phyloP scores from a whole-genome alignment of 2,329 filamentous ascomycete species.

The Ophiobolus disseminans region DNA sequence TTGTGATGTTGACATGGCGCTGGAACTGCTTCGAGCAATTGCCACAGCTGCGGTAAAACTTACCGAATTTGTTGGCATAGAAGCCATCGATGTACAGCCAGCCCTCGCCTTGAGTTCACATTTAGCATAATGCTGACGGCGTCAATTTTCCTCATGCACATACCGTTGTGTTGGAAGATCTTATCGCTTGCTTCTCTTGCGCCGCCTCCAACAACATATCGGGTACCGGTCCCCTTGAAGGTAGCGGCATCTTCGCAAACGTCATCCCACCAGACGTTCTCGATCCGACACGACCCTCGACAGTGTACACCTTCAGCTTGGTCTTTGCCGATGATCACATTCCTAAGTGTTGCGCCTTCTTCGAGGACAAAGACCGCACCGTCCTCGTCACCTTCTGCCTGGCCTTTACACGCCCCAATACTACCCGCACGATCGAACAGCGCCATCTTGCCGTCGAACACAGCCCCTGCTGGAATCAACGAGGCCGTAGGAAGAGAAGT shows the following conservation, averaged over 20 bases:
- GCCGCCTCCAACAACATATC: slow-evolving; percentile 48
- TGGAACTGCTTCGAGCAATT: slow-evolving; percentile 22
- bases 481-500: not conserved
- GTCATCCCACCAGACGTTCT: slow-evolving; percentile 52
- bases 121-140: not conserved
- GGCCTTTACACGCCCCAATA: slow-evolving; percentile 38
- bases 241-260: slow-evolving; percentile 47
- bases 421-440: slow-evolving; percentile 24
- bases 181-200: slow-evolving; percentile 45
- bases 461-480: slow-evolving; percentile 5
- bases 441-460: slow-evolving; percentile 27
- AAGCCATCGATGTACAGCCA: slow-evolving; percentile 18
- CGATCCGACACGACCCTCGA: slow-evolving; percentile 56
- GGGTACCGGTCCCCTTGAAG: slow-evolving; percentile 31
- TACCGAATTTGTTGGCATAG: slow-evolving; percentile 37
- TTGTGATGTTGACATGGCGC: slow-evolving; percentile 46
- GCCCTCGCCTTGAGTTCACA: slow-evolving; percentile 9
- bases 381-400: slow-evolving; percentile 48
- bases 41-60: slow-evolving; percentile 55
- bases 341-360: slow-evolving; percentile 57
- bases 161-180: slow-evolving; percentile 49
- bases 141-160: slow-evolving; percentile 36
- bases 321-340: slow-evolving; percentile 60
- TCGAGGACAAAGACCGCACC: slow-evolving; percentile 60
- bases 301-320: slow-evolving; percentile 62